These are phyloP conservation scores for Tilletia caries DNA, from an alignment of 1,284 basidiomycete species.

Conservation along the genomic window DNA sequence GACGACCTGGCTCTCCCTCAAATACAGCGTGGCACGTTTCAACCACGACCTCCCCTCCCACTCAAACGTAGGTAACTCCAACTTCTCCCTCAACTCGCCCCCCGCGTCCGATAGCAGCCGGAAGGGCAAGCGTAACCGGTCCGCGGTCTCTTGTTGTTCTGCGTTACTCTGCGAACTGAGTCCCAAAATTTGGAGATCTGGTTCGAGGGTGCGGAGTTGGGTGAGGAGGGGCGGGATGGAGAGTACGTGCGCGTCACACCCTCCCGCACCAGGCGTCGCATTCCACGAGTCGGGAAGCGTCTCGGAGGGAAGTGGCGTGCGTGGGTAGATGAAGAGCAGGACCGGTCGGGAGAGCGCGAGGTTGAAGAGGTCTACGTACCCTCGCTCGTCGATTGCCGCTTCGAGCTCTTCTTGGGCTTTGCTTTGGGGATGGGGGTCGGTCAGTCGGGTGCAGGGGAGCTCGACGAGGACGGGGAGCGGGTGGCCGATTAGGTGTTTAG, in stretches of 20 bases:
- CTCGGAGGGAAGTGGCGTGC: conserved; percentile 17
- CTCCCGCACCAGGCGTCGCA: conserved; percentile 23
- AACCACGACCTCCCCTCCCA: conserved; percentile 22
- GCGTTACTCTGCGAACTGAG: conserved; percentile 29
- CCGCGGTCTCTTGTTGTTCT: conserved; percentile 22
- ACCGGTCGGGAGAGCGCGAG: conserved; percentile 37
- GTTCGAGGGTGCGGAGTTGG: conserved; percentile 23
- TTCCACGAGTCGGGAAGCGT: conserved; percentile 23
- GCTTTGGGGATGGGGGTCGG: conserved; percentile 18
- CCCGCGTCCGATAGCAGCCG: conserved; percentile 29
- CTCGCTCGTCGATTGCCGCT: background rate
- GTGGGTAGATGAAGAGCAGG: conserved; percentile 39
- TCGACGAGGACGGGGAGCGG: conserved; percentile 42
- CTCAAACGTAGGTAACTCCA: conserved; percentile 35
- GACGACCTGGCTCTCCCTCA: conserved; percentile 40
- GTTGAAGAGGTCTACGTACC: conserved; percentile 44
- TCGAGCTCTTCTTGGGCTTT: background rate
- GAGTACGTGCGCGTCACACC: conserved; percentile 31
- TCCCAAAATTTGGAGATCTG: conserved; percentile 36
- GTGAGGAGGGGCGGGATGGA: conserved; percentile 23
- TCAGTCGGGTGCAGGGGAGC: conserved; percentile 16
- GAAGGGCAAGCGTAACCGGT: conserved; percentile 17
- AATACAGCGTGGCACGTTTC: conserved; percentile 37
- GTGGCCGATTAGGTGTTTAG: conserved; percentile 46
- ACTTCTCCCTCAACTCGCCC: conserved; percentile 19